phyloP scores from a whole-genome alignment of 1,284 basidiomycete species.

The Lignosus rhinocerotis region DNA sequence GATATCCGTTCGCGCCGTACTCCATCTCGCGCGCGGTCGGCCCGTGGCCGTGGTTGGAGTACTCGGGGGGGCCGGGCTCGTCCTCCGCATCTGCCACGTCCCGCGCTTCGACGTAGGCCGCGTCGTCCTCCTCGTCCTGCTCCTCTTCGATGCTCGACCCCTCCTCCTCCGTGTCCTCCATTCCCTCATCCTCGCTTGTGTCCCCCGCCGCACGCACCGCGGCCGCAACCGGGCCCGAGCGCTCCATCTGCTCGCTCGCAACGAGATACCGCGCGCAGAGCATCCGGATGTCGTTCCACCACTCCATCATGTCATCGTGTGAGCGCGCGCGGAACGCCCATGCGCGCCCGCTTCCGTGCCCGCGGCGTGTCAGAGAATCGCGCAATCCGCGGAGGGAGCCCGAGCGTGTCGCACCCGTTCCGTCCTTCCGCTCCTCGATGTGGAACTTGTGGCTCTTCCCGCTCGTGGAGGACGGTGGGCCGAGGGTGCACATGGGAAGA shows the following conservation, averaged over 20 bases:
- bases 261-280: conserved; percentile 95
- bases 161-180: conserved; percentile 65
- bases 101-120: conserved; percentile 45
- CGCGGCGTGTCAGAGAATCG: conserved; percentile 33
- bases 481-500: conserved; percentile 94
- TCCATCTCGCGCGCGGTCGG: conserved; percentile 40
- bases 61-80: conserved; percentile 51
- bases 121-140: conserved; percentile 60
- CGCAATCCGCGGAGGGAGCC: conserved; percentile 50
- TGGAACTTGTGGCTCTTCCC: conserved; percentile 94
- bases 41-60: conserved; percentile 43
- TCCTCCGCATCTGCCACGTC: conserved; percentile 33
- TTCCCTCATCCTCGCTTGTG: conserved; percentile 74
- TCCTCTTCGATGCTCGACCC: conserved; percentile 78
- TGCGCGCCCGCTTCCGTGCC: conserved; percentile 55
- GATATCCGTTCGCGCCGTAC: conserved; percentile 55
- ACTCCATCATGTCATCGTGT: conserved; percentile 99
- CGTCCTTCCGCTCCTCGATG: conserved; percentile 91
- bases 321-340: conserved; percentile 92
- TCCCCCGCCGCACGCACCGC: conserved; percentile 91
- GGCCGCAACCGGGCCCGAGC: conserved; percentile 90
- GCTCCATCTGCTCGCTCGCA: conserved; percentile 91
- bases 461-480: conserved; percentile 79
- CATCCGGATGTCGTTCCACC: conserved; percentile 99
- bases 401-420: conserved; percentile 61